These are phyloP conservation scores for Rhodocollybia butyracea DNA, from an alignment of 768 basidiomycete genomes.

Conservation along the genomic window DNA sequence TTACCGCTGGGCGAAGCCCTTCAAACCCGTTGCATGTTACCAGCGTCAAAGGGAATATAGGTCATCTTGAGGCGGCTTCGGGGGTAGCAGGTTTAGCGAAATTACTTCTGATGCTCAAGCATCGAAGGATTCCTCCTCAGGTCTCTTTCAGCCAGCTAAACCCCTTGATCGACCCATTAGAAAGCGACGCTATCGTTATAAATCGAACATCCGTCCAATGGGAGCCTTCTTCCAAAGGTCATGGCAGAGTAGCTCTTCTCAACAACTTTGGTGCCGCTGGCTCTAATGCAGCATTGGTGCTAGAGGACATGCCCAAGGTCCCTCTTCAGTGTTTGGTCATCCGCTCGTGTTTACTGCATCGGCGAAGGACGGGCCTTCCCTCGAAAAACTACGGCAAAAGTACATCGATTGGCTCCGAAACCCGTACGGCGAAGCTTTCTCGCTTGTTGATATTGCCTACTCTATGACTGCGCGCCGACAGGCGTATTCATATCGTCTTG, in stretches of 20 bases:
- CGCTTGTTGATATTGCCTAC: slow-evolving; percentile 58
- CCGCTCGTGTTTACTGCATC: slow-evolving; percentile 58
- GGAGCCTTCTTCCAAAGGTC: slow-evolving; percentile 29
- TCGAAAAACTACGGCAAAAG: slow-evolving; percentile 43
- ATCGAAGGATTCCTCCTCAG: slow-evolving; percentile 53
- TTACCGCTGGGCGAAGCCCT: slow-evolving; percentile 37
- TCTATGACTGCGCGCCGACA: slow-evolving; percentile 66
- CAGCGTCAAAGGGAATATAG: slow-evolving; percentile 71
- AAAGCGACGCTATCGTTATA: slow-evolving; percentile 47
- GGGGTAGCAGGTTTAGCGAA: slow-evolving; percentile 72
- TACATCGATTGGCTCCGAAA: slow-evolving; percentile 48
- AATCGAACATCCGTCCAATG: slow-evolving; percentile 34
- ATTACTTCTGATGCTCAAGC: slow-evolving; percentile 62
- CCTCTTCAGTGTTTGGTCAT: background rate
- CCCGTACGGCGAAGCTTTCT: slow-evolving; percentile 15
- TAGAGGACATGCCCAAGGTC: slow-evolving; percentile 47
- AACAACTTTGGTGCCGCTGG: slow-evolving; percentile 80
- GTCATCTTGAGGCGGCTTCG: slow-evolving; percentile 74
- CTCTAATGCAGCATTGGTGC: slow-evolving; percentile 58
- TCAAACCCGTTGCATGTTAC: slow-evolving; percentile 60
- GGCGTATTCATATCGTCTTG: slow-evolving; percentile 49
- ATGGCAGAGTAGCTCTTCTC: slow-evolving; percentile 51
- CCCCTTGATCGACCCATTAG: slow-evolving; percentile 47
- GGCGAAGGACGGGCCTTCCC: slow-evolving; percentile 47
- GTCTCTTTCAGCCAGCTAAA: slow-evolving; percentile 58